Percentiles rank a stretch among this genome's conserved stretches.
Evolutionary conservation across 768 basidiomycete genomes (phyloP).

Genomic region (Nidula microcarpa): DNA sequence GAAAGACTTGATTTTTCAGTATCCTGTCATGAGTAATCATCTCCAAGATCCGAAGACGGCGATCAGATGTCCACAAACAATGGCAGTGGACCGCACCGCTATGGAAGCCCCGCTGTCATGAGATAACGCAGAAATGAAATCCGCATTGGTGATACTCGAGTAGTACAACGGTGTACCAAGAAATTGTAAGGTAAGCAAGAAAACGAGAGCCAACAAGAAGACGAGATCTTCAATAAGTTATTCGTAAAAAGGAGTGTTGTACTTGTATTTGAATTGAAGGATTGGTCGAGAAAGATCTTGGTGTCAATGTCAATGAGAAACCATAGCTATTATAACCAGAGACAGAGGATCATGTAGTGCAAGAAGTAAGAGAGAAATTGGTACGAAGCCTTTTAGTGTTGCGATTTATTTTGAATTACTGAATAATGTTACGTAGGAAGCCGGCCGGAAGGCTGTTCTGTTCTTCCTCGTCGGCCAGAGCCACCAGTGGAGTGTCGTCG

Average conservation of each 20-base stretch:
- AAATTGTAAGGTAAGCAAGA: too few relatives aligned
- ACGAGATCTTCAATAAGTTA: too few relatives aligned
- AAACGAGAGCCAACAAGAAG: too few relatives aligned
- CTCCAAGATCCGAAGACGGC: neutral
- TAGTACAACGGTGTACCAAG: neutral
- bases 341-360: neutral
- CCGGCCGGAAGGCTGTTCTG: conserved; percentile 4
- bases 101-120: neutral
- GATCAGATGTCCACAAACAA: neutral
- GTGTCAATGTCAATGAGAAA: too few relatives aligned
- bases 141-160: neutral
- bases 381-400: neutral
- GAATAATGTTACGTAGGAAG: conserved; percentile 3
- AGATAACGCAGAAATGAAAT: neutral
- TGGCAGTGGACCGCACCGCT: neutral
- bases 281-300: too few relatives aligned
- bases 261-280: too few relatives aligned
- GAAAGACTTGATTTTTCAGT: too few relatives aligned
- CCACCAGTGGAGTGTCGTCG: conserved; percentile 50
- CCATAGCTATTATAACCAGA: too few relatives aligned
- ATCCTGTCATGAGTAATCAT: neutral
- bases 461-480: conserved; percentile 12
- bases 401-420: conserved; percentile 1
- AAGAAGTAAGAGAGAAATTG: neutral
- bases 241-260: too few relatives aligned